These are phyloP conservation scores for Ceratopteris richardii DNA, from an alignment of 75 land plant species.

Conservation along the genomic window DNA sequence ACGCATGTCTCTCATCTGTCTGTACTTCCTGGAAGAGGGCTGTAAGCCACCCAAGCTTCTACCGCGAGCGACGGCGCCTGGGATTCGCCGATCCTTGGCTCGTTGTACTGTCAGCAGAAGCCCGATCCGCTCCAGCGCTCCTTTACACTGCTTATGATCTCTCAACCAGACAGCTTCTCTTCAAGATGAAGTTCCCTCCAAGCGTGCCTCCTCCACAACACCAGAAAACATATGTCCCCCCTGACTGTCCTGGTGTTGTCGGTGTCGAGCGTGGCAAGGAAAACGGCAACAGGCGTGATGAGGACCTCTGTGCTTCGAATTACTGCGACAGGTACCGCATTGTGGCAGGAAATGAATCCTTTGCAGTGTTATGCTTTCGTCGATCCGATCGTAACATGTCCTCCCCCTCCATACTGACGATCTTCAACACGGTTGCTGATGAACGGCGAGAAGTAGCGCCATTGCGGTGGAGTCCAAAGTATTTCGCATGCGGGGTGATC, in stretches of 20 bases:
- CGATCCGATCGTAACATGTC: conserved; percentile 10
- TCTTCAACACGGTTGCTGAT: conserved; percentile 29
- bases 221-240: no score
- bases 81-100: conserved; percentile 35
- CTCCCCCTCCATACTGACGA: background rate
- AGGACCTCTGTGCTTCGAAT: no score
- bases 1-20: conserved; percentile 28
- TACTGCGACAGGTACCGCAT: no score
- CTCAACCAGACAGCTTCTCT: conserved; percentile 17
- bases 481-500: conserved; percentile 32
- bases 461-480: conserved; percentile 21
- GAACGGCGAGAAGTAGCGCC: conserved; percentile 28
- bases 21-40: conserved; percentile 43
- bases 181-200: conserved; percentile 17
- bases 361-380: conserved; percentile 23
- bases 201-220: conserved; percentile 11
- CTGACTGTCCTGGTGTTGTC: no score
- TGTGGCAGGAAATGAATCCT: conserved; percentile 8
- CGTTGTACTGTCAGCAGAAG: conserved; percentile 33
- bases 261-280: no score
- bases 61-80: conserved; percentile 14
- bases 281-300: no score
- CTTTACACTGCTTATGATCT: conserved; percentile 15
- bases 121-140: conserved; percentile 11
- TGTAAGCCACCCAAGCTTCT: conserved; percentile 31